These are phyloP conservation scores for Camelina sativa DNA, from an alignment of 345 rosid species.

Conservation along the genomic window DNA sequence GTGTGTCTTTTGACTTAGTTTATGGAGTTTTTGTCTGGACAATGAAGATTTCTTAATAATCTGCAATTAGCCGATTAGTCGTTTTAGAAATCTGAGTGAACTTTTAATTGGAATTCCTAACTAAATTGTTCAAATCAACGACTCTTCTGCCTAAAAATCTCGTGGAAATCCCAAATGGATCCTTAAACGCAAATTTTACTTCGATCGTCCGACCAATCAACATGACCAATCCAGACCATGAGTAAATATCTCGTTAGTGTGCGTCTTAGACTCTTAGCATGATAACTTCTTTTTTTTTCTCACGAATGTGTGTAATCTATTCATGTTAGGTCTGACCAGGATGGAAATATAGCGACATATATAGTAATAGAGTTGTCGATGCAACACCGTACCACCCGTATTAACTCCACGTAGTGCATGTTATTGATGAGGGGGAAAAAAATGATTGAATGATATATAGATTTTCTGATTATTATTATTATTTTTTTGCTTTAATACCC, in stretches of 20 bases:
- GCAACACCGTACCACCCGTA: not conserved
- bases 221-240: not conserved
- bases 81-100: not conserved
- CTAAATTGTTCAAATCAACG: too few species aligned
- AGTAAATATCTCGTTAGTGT: not conserved
- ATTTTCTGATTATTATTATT: not conserved
- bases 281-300: not conserved
- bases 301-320: not conserved
- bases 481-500: not conserved
- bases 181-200: not conserved
- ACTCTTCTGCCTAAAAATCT: too few species aligned
- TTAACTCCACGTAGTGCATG: not conserved
- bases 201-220: not conserved
- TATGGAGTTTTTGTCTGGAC: not conserved
- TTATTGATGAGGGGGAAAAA: not conserved
- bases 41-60: constrained; percentile 17
- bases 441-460: not conserved
- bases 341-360: not conserved
- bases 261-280: too few species aligned
- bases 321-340: not conserved
- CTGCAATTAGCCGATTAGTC: not conserved
- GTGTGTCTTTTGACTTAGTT: constrained; percentile 20
- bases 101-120: too few species aligned
- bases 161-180: not conserved
- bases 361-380: not conserved